Evolutionary conservation across 768 basidiomycete genomes (phyloP).

Genomic region (Phlegmacium glaucopus): DNA sequence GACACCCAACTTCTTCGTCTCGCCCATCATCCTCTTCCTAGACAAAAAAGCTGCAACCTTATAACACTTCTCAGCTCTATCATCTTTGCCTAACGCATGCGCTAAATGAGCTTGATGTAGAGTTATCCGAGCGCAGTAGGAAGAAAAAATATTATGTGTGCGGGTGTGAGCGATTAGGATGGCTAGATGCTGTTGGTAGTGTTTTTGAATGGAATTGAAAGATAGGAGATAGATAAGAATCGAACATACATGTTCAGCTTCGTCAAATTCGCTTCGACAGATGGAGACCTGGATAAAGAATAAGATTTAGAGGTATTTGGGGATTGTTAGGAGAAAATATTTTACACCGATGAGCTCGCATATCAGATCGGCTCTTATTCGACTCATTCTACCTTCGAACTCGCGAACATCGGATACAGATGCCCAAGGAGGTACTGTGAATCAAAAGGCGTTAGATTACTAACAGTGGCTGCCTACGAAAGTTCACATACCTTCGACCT

Average conservation of each 20-base stretch:
- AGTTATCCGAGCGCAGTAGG: conserved; percentile 60
- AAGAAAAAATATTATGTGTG: conserved; percentile 49
- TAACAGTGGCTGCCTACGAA: not conserved
- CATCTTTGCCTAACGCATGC: conserved; percentile 54
- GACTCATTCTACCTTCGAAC: conserved; percentile 47
- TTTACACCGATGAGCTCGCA: conserved; percentile 66
- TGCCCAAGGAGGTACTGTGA: conserved; percentile 53
- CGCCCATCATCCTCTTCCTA: conserved; percentile 8
- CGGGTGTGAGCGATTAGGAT: conserved; percentile 60
- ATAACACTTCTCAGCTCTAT: conserved; percentile 61
- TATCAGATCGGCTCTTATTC: conserved; percentile 67
- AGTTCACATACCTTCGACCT: conserved; percentile 20
- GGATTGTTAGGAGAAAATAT: not conserved
- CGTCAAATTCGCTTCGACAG: conserved; percentile 65
- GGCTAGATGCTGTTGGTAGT: conserved; percentile 12
- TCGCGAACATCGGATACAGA: conserved; percentile 46
- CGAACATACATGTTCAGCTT: conserved; percentile 52
- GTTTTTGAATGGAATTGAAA: too few species aligned
- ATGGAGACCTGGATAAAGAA: conserved; percentile 48
- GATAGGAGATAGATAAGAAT: too few species aligned
- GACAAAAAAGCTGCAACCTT: conserved; percentile 53
- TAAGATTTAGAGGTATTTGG: not conserved
- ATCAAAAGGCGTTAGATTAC: conserved; percentile 5
- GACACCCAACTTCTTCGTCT: not conserved
- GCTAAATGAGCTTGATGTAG: conserved; percentile 73